phyloP scores from a whole-genome alignment of 805 yeast species.

The Candida sonorensis region DNA sequence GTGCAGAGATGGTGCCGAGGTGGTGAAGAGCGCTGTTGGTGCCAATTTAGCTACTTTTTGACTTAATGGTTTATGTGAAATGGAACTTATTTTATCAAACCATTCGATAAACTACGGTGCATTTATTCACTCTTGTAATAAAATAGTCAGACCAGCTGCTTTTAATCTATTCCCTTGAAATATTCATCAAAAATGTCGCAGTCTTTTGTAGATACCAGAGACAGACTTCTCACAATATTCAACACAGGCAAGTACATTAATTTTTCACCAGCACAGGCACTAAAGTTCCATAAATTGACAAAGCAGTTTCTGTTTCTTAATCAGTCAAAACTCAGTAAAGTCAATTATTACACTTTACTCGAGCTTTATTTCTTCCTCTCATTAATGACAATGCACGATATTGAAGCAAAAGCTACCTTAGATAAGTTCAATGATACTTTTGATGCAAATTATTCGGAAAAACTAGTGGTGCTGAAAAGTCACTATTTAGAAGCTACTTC shows the following conservation, averaged over 20 bases:
- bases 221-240: slow-evolving; percentile 44
- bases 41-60: too few species aligned
- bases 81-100: too few species aligned
- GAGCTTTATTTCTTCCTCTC: slow-evolving; percentile 70
- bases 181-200: not conserved
- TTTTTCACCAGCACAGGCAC: slow-evolving; percentile 39
- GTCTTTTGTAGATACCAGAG: slow-evolving; percentile 25
- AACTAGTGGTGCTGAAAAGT: slow-evolving; percentile 49
- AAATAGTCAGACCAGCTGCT: too few species aligned
- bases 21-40: too few species aligned
- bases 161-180: too few species aligned
- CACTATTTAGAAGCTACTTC: slow-evolving; percentile 47
- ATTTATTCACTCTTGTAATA: too few species aligned
- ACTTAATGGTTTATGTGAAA: too few species aligned
- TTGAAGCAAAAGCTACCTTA: slow-evolving; percentile 61
- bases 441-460: slow-evolving; percentile 42
- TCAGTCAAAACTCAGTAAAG: slow-evolving; percentile 28
- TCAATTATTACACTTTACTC: slow-evolving; percentile 46
- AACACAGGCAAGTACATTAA: slow-evolving; percentile 43
- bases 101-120: too few species aligned
- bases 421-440: slow-evolving; percentile 65
- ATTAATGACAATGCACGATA: slow-evolving; percentile 55
- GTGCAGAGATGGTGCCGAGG: too few species aligned
- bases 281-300: slow-evolving; percentile 31
- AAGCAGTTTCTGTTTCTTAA: slow-evolving; percentile 28